A percentile compares a stretch with the other conserved stretches of the same genome.
These are phyloP conservation scores for Nothopassalora personata DNA, from an alignment of 2,329 filamentous ascomycete species.

Conservation along the genomic window DNA sequence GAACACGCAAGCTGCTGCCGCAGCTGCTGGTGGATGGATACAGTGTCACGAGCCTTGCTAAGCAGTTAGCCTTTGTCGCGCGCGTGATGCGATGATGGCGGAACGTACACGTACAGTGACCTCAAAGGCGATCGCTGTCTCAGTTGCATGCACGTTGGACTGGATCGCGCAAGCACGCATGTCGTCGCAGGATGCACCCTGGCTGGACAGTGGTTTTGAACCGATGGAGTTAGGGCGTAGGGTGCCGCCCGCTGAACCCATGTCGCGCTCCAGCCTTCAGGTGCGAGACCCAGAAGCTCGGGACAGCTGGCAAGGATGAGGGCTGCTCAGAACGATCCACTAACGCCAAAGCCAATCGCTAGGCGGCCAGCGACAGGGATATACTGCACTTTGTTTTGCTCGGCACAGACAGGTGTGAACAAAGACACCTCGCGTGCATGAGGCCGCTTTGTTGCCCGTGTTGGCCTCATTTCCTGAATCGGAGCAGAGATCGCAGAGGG, in stretches of 20 bases:
- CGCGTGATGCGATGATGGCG: not conserved
- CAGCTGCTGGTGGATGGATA: not conserved
- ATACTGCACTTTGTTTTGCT: slow-evolving; percentile 3
- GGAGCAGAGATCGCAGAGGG: slow-evolving; percentile 9
- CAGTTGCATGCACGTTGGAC: not conserved
- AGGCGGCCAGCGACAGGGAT: slow-evolving; percentile 6
- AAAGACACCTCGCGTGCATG: slow-evolving; percentile 17
- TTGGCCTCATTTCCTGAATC: slow-evolving; percentile 20
- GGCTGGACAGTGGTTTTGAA: not conserved
- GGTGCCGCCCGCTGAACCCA: not conserved
- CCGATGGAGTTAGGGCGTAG: not conserved
- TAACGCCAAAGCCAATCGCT: slow-evolving; percentile 4
- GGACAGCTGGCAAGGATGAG: not conserved
- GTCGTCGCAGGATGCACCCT: not conserved
- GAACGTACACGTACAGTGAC: not conserved
- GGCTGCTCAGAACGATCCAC: slow-evolving; percentile 4
- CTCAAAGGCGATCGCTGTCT: slow-evolving; percentile 1
- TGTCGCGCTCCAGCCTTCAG: not conserved
- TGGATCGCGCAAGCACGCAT: slow-evolving; percentile 2
- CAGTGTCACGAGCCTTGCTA: slow-evolving; percentile 1
- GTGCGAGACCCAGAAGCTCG: slow-evolving; percentile 7
- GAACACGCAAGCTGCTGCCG: not conserved
- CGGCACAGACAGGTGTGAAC: slow-evolving; percentile 12
- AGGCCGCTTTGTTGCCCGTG: slow-evolving; percentile 20
- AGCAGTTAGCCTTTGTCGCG: slow-evolving; percentile 2